Evolutionary conservation across 495 filamentous ascomycete species (phyloP).

Genomic region (Hyaloscypha finlandica): DNA sequence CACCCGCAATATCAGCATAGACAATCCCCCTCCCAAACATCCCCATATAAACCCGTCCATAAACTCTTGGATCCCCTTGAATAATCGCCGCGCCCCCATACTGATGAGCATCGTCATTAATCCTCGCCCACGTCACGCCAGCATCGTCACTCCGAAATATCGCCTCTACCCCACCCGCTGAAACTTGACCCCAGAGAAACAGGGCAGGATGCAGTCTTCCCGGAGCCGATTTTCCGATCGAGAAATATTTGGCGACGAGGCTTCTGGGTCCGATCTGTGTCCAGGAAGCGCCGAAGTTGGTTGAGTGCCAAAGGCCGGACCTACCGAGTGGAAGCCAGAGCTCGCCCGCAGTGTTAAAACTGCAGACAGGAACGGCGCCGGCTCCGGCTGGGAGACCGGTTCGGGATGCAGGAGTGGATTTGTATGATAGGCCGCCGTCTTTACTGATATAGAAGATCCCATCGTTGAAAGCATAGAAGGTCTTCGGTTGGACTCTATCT

Average conservation of each 20-base stretch:
- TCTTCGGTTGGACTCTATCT: conserved; percentile 18
- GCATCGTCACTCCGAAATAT: conserved; percentile 11
- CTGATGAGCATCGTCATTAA: conserved; percentile 12
- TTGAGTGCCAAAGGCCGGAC: conserved; percentile 9
- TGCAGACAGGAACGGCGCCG: conserved; percentile 6
- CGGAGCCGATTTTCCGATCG: conserved; percentile 12
- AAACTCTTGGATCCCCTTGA: conserved; percentile 6
- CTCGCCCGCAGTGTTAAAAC: conserved; percentile 12
- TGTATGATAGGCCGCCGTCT: conserved; percentile 14
- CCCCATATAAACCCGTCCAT: conserved; percentile 10
- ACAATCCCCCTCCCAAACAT: conserved; percentile 11
- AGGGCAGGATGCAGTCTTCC: neutral
- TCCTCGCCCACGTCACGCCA: conserved; percentile 2
- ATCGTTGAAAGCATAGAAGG: conserved; percentile 15
- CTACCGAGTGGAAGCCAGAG: conserved; percentile 16
- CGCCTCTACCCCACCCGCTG: neutral
- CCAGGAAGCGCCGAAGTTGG: conserved; percentile 9
- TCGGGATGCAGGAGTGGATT: conserved; percentile 4
- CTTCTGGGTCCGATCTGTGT: conserved; percentile 7
- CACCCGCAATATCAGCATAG: conserved; percentile 9
- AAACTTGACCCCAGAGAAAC: conserved; percentile 4
- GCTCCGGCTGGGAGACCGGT: conserved; percentile 8
- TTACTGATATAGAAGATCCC: conserved; percentile 14
- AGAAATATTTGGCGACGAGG: conserved; percentile 8
- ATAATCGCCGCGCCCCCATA: conserved; percentile 12